phyloP scores from a whole-genome alignment of 495 filamentous ascomycete genomes.

The Glutinoglossum americanum region DNA sequence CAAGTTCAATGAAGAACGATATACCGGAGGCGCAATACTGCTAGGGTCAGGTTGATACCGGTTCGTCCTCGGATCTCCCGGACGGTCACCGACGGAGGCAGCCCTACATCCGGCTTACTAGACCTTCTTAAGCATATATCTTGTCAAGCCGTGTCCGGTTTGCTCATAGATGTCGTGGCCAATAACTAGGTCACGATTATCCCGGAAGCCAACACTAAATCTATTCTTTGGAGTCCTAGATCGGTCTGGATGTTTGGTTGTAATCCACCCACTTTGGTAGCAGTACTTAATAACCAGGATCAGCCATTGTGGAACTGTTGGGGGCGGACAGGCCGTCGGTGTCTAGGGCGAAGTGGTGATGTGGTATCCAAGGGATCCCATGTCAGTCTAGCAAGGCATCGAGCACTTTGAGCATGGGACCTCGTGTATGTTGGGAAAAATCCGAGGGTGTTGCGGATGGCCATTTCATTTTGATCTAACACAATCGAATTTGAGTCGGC shows the following conservation, averaged over 20 bases:
- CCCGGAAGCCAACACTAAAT: background rate
- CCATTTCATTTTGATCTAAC: no score
- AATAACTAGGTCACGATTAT: background rate
- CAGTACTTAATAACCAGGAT: no score
- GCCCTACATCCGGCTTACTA: no score
- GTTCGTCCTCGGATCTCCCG: no score
- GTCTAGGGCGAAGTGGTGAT: slow-evolving; percentile 23
- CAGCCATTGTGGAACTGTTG: no score
- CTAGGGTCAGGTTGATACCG: no score
- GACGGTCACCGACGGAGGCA: no score
- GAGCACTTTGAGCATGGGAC: slow-evolving; percentile 18
- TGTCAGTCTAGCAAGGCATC: slow-evolving; percentile 10
- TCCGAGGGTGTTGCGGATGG: slow-evolving; percentile 16
- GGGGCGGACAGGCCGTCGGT: slow-evolving; percentile 7
- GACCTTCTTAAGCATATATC: background rate
- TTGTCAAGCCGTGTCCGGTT: background rate
- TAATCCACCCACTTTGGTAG: no score
- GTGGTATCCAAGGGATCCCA: slow-evolving; percentile 19
- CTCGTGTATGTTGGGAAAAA: slow-evolving; percentile 22
- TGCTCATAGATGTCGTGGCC: slow-evolving; percentile 1
- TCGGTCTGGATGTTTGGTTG: slow-evolving; percentile 6
- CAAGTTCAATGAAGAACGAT: no score
- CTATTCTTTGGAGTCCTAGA: slow-evolving; percentile 4
- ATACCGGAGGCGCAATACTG: no score
- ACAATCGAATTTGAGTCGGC: no score